These are phyloP conservation scores for Cryptococcus hybrid DNA, from an alignment of 1,284 basidiomycete genomes.

Conservation along the genomic window DNA sequence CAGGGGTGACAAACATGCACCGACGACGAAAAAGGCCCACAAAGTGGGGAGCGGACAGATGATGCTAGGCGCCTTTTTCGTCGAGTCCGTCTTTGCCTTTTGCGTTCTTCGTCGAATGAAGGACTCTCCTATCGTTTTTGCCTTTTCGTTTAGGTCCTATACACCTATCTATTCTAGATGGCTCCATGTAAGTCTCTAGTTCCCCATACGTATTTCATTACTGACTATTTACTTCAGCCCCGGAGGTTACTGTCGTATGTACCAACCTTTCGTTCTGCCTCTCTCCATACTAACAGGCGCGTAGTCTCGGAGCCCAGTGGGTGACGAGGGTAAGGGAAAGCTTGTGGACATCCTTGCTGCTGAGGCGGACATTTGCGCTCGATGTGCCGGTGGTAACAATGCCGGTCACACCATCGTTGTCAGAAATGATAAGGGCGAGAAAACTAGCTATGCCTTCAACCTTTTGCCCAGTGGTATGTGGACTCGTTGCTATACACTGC, in stretches of 20 bases:
- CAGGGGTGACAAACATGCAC: too few relatives aligned
- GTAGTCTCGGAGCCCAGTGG: conserved; percentile 82
- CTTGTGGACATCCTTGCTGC: conserved; percentile 89
- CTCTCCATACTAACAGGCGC: not conserved
- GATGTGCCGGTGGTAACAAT: conserved; percentile 98
- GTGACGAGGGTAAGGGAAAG: conserved; percentile 95
- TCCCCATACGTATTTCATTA: not conserved
- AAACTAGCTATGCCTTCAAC: conserved; percentile 91
- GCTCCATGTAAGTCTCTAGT: conserved; percentile 14
- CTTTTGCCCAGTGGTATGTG: conserved; percentile 83
- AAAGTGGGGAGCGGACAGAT: too few relatives aligned
- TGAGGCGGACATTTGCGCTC: conserved; percentile 87
- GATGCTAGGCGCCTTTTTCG: too few relatives aligned
- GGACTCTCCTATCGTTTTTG: not conserved
- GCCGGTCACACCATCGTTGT: conserved; percentile 98
- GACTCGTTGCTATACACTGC: not conserved
- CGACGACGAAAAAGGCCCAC: too few relatives aligned
- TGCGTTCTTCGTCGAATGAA: too few relatives aligned
- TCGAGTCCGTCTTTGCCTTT: too few relatives aligned
- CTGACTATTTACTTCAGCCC: conserved; percentile 18
- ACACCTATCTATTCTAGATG: conserved; percentile 9
- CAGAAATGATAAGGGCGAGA: conserved; percentile 64
- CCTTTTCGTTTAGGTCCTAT: not conserved
- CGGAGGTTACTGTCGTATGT: conserved; percentile 42
- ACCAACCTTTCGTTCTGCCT: not conserved